phyloP scores from a whole-genome alignment of 305 asterid genomes.

The Solanum hybrid region DNA sequence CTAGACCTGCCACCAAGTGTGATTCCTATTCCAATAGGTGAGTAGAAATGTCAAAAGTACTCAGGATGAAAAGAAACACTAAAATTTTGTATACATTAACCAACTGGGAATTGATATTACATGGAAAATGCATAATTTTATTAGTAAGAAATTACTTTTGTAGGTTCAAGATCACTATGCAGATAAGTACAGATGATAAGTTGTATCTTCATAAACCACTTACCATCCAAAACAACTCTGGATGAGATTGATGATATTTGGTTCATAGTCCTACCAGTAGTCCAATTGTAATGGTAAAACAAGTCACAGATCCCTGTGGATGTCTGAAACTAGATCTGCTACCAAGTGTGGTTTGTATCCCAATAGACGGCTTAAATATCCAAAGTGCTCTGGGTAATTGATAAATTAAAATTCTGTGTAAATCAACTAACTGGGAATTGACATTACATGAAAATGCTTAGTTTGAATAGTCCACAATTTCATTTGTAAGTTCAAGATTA shows the following conservation, averaged over 20 bases:
- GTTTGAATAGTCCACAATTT: background rate
- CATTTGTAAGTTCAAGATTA: background rate
- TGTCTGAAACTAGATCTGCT: background rate
- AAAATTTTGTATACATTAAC: background rate
- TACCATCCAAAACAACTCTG: background rate
- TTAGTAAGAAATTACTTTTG: background rate
- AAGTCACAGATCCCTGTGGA: background rate
- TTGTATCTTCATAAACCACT: background rate
- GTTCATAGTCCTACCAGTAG: background rate
- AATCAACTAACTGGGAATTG: background rate
- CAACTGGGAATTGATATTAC: background rate
- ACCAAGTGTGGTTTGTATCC: background rate
- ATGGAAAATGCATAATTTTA: background rate
- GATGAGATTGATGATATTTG: background rate
- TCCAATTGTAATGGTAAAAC: background rate
- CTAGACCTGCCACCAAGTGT: background rate
- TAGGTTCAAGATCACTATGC: background rate
- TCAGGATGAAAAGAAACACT: background rate
- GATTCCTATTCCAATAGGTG: background rate
- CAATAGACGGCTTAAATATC: background rate
- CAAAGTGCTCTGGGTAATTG: background rate
- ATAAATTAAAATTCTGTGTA: background rate
- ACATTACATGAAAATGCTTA: background rate
- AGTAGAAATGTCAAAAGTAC: background rate
- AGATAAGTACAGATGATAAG: background rate